A percentile compares a stretch with the other conserved stretches of the same genome.
Evolutionary conservation across 352 stramenopile genomes (phyloP).

Genomic region (Globisporangium radiosum): DNA sequence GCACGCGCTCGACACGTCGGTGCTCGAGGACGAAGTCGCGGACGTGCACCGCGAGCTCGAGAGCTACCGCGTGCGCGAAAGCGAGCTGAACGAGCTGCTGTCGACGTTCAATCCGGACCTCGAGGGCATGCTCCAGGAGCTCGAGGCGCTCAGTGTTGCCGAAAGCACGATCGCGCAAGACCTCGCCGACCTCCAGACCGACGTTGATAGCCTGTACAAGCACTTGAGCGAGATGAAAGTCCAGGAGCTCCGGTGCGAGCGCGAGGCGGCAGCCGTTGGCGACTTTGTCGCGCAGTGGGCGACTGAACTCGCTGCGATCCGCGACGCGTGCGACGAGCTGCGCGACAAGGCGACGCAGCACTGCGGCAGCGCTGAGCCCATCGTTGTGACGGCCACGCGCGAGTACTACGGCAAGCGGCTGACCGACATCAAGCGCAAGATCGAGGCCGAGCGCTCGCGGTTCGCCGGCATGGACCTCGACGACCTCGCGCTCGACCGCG

Average conservation of each 20-base stretch:
- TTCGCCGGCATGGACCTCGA: slow-evolving; percentile 82
- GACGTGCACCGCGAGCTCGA: slow-evolving; percentile 43
- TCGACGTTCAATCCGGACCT: slow-evolving; percentile 66
- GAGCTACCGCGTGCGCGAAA: slow-evolving; percentile 28
- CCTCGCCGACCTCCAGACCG: slow-evolving; percentile 48
- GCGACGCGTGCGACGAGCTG: slow-evolving; percentile 54
- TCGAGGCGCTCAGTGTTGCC: slow-evolving; percentile 45
- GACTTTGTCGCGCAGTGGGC: slow-evolving; percentile 51
- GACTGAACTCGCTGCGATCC: slow-evolving; percentile 36
- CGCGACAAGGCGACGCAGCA: slow-evolving; percentile 50
- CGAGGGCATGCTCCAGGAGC: slow-evolving; percentile 43
- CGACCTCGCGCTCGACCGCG: slow-evolving; percentile 67
- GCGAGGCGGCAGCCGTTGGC: slow-evolving; percentile 29
- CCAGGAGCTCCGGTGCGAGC: slow-evolving; percentile 56
- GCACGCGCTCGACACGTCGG: slow-evolving; percentile 58
- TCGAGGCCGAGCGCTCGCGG: slow-evolving; percentile 61
- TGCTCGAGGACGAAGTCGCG: slow-evolving; percentile 66
- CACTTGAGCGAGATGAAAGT: slow-evolving; percentile 69
- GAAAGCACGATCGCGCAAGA: slow-evolving; percentile 44
- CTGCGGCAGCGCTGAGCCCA: slow-evolving; percentile 46
- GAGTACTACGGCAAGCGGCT: slow-evolving; percentile 79
- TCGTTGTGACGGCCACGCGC: slow-evolving; percentile 52
- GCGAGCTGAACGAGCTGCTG: slow-evolving; percentile 48
- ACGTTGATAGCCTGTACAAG: slow-evolving; percentile 67
- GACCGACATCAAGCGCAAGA: slow-evolving; percentile 72